These are phyloP conservation scores for Ustilago tritici DNA, from an alignment of 1,284 basidiomycete genomes.

Conservation along the genomic window DNA sequence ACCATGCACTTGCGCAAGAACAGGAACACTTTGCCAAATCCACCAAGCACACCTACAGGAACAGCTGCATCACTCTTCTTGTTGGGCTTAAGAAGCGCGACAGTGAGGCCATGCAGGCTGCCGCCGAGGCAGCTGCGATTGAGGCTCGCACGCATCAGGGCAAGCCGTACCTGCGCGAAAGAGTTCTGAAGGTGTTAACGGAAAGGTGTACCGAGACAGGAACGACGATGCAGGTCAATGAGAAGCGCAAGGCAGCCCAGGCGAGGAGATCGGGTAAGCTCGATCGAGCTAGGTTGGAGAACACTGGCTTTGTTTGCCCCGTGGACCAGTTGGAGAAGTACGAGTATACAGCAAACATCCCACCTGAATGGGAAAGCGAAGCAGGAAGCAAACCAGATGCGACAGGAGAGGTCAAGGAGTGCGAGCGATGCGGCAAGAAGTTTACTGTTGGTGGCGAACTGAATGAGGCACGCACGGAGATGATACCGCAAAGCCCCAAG, in stretches of 20 bases:
- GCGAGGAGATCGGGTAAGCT: conserved; percentile 37
- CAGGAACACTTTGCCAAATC: conserved; percentile 43
- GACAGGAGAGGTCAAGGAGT: conserved; percentile 54
- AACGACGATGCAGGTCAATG: conserved; percentile 46
- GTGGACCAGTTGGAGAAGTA: conserved; percentile 47
- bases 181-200: conserved; percentile 14
- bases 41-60: conserved; percentile 49
- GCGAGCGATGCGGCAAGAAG: conserved; percentile 57
- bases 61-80: conserved; percentile 53
- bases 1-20: conserved; percentile 53
- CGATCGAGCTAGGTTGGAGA: conserved; percentile 35
- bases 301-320: conserved; percentile 55
- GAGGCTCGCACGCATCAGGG: conserved; percentile 14
- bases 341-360: conserved; percentile 52
- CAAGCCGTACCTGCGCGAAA: conserved; percentile 11
- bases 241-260: conserved; percentile 39
- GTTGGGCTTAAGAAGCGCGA: conserved; percentile 56
- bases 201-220: conserved; percentile 56
- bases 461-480: conserved; percentile 32
- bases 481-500: conserved; percentile 36
- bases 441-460: conserved; percentile 57
- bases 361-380: conserved; percentile 42
- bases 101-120: conserved; percentile 23
- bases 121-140: conserved; percentile 21
- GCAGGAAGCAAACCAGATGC: conserved; percentile 50